Evolutionary conservation across 2,329 filamentous ascomycete genomes (phyloP).

Genomic region (Colletotrichum limetticola): DNA sequence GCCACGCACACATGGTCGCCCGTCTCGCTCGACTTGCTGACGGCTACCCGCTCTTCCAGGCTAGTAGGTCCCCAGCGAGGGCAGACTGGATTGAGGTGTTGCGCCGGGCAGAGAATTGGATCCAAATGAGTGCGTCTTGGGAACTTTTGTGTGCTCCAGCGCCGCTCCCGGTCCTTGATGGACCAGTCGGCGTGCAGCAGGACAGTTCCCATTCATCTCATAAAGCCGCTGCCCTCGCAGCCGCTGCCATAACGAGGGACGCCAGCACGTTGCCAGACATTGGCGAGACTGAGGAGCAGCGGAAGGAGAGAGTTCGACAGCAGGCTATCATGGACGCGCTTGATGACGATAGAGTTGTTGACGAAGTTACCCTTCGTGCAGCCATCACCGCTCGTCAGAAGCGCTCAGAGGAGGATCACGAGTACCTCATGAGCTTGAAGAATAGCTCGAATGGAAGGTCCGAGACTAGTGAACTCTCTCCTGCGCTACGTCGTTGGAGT

Average conservation of each 20-base stretch:
- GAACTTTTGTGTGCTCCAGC: slow-evolving; percentile 75
- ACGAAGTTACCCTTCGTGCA: slow-evolving; percentile 73
- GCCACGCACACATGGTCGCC: slow-evolving; percentile 85
- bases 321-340: slow-evolving; percentile 75
- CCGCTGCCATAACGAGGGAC: slow-evolving; percentile 46
- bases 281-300: slow-evolving; percentile 60
- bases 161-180: slow-evolving; percentile 55
- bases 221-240: slow-evolving; percentile 44
- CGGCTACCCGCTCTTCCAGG: slow-evolving; percentile 83
- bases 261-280: slow-evolving; percentile 44
- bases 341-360: slow-evolving; percentile 74
- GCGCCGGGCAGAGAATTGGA: slow-evolving; percentile 74
- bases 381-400: slow-evolving; percentile 71
- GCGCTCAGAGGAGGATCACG: slow-evolving; percentile 64
- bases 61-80: slow-evolving; percentile 75
- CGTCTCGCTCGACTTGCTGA: slow-evolving; percentile 79
- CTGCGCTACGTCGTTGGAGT: slow-evolving; percentile 65
- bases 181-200: slow-evolving; percentile 34
- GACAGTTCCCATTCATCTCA: slow-evolving; percentile 40
- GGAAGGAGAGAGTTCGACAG: slow-evolving; percentile 68
- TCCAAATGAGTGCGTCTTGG: slow-evolving; percentile 74
- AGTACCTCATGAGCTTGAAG: slow-evolving; percentile 12
- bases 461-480: slow-evolving; percentile 22
- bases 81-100: slow-evolving; percentile 85
- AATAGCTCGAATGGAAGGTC: slow-evolving; percentile 38